A percentile compares a stretch with the other conserved stretches of the same genome.
Evolutionary conservation across 345 rosid species (phyloP).

Genomic region (Moricandia arvensis): DNA sequence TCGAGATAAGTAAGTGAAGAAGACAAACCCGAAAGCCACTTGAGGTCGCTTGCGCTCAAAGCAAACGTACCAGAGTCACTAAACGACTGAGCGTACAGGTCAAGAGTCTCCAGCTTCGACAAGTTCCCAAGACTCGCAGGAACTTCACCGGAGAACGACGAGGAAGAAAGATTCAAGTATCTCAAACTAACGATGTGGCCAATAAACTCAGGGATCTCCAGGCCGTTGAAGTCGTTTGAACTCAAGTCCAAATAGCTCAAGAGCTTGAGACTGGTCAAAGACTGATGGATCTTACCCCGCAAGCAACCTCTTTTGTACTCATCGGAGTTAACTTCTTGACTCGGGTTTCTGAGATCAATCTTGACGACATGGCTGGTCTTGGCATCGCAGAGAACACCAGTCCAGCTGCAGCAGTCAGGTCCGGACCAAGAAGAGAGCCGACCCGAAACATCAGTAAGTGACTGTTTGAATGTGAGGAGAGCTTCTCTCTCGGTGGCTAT

Average conservation of each 20-base stretch:
- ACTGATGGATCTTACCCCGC: conserved; percentile 43
- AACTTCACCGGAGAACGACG: conserved; percentile 39
- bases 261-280: conserved; percentile 39
- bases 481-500: conserved; percentile 41
- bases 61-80: conserved; percentile 19
- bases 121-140: conserved; percentile 42
- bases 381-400: conserved; percentile 39
- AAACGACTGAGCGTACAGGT: conserved; percentile 39
- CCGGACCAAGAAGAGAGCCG: conserved; percentile 49
- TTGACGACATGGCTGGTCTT: conserved; percentile 34
- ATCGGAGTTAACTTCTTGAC: conserved; percentile 12
- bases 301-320: conserved; percentile 31
- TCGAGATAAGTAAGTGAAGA: conserved; percentile 42
- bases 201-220: conserved; percentile 38
- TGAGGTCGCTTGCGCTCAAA: conserved; percentile 25
- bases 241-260: conserved; percentile 47
- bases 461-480: conserved; percentile 42
- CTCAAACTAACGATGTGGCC: conserved; percentile 32
- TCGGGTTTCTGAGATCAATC: conserved; percentile 42
- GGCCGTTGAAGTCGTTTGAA: conserved; percentile 36
- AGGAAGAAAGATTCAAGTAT: conserved; percentile 44
- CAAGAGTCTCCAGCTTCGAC: conserved; percentile 44
- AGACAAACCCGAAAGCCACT: conserved; percentile 45
- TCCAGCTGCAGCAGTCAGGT: conserved; percentile 53
- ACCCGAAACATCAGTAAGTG: conserved; percentile 41